Conservation (phyloP, 495 filamentous ascomycete genomes). For the Clavariopsis aquatica region DNA sequence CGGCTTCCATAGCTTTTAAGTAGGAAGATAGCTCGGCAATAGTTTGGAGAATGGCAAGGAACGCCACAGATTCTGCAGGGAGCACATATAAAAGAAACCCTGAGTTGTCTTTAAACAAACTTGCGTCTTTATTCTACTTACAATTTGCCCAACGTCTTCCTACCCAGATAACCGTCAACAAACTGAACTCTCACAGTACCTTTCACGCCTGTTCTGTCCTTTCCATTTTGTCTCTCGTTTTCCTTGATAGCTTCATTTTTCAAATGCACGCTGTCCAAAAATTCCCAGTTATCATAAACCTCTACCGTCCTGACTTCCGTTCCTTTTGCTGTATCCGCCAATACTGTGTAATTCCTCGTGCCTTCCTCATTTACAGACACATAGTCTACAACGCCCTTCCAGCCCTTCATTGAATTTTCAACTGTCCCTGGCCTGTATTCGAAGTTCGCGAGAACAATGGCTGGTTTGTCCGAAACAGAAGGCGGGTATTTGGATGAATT, state of each 20-base stretch:
- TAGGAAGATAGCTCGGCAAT: too few relatives aligned
- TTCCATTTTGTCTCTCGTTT: not conserved
- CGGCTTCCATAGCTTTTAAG: too few relatives aligned
- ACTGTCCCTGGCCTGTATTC: not conserved
- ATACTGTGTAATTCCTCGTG: not conserved
- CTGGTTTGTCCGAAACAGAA: not conserved
- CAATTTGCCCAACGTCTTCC: conserved; percentile 1
- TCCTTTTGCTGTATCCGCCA: not conserved
- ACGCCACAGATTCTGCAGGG: too few relatives aligned
- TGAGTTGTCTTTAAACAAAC: too few relatives aligned
- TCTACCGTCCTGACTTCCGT: conserved; percentile 1
- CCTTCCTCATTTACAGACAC: not conserved
- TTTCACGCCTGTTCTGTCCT: not conserved
- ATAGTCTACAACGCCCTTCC: not conserved
- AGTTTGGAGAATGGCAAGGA: too few relatives aligned
- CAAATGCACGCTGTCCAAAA: not conserved
- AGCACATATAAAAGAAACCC: too few relatives aligned
- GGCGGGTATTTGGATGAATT: not conserved
- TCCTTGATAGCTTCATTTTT: not conserved
- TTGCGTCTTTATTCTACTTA: not conserved
- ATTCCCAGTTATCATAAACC: conserved; percentile 18
- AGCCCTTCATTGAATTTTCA: not conserved
- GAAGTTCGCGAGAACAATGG: conserved; percentile 9
- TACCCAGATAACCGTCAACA: conserved; percentile 11
- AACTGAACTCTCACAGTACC: conserved; percentile 1